phyloP scores from a whole-genome alignment of 176 grass and related monocot species.

The Puya raimondii region DNA sequence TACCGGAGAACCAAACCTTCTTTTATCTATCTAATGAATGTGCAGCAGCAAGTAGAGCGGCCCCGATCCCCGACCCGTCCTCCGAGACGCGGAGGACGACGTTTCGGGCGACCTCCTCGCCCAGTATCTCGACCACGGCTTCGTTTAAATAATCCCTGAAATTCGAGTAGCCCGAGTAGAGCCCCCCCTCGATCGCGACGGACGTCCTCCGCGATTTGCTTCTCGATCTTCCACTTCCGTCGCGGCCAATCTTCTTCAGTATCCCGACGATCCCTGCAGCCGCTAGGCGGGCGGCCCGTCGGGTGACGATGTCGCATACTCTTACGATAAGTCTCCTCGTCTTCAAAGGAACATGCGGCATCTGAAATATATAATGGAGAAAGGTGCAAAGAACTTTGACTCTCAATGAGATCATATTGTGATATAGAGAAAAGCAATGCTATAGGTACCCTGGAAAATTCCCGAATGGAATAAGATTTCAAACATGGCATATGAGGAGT shows the following conservation, averaged over 20 bases:
- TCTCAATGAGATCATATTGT: neutral
- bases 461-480: neutral
- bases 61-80: slow-evolving; percentile 63
- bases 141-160: slow-evolving; percentile 74
- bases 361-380: slow-evolving; percentile 29
- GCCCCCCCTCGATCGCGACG: slow-evolving; percentile 60
- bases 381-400: too few relatives aligned
- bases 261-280: slow-evolving; percentile 70
- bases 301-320: slow-evolving; percentile 60
- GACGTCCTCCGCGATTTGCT: slow-evolving; percentile 33
- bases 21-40: slow-evolving; percentile 60
- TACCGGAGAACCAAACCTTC: slow-evolving; percentile 32
- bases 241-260: slow-evolving; percentile 77
- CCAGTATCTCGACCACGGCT: slow-evolving; percentile 70
- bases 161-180: slow-evolving; percentile 57
- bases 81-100: slow-evolving; percentile 45
- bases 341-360: slow-evolving; percentile 48
- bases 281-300: slow-evolving; percentile 65
- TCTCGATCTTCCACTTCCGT: slow-evolving; percentile 57
- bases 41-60: slow-evolving; percentile 61
- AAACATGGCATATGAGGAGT: neutral
- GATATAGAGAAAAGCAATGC: neutral
- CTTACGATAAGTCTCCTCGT: slow-evolving; percentile 52
- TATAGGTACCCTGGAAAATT: neutral
- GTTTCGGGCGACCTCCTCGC: slow-evolving; percentile 58